These are phyloP conservation scores for Debaryomyces hansenii DNA, from an alignment of 805 yeast species.

Conservation along the genomic window DNA sequence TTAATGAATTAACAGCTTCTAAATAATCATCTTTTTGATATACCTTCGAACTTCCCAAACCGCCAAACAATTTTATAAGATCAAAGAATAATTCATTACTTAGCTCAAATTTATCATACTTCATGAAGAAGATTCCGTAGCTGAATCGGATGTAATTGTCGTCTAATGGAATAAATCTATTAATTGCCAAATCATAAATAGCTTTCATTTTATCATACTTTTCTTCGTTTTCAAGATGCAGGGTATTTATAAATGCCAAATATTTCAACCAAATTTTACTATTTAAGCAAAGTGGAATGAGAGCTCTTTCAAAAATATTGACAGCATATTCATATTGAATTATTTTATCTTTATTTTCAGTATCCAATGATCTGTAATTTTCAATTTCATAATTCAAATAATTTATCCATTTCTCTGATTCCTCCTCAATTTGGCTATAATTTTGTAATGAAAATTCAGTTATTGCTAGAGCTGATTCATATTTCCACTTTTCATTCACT, in stretches of 20 bases:
- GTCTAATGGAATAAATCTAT: conserved; percentile 36
- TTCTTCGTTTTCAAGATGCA: conserved; percentile 16
- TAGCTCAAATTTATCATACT: conserved; percentile 14
- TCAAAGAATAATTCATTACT: conserved; percentile 29
- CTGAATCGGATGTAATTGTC: conserved; percentile 22
- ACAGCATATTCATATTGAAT: conserved; percentile 29
- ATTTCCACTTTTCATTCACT: conserved; percentile 67
- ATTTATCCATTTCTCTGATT: conserved; percentile 56
- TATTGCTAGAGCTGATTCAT: conserved; percentile 63
- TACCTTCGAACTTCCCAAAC: conserved; percentile 6
- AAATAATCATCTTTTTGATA: conserved; percentile 19
- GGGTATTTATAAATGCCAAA: conserved; percentile 48
- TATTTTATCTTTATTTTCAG: background rate
- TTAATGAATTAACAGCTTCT: conserved; percentile 11
- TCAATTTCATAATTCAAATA: conserved; percentile 60
- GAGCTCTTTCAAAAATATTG: conserved; percentile 67
- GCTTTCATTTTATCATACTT: conserved; percentile 32
- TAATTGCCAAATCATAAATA: conserved; percentile 53
- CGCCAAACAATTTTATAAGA: conserved; percentile 23
- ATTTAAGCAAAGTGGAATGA: conserved; percentile 64
- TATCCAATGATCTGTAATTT: conserved; percentile 11
- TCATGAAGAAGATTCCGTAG: conserved; percentile 24
- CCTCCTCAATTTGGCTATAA: conserved; percentile 33
- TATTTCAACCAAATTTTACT: conserved; percentile 72
- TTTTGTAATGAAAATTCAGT: conserved; percentile 52